A percentile compares a stretch with the other conserved stretches of the same genome.
phyloP scores from a whole-genome alignment of 2,329 filamentous ascomycete species.

The Ramichloridium luteum region DNA sequence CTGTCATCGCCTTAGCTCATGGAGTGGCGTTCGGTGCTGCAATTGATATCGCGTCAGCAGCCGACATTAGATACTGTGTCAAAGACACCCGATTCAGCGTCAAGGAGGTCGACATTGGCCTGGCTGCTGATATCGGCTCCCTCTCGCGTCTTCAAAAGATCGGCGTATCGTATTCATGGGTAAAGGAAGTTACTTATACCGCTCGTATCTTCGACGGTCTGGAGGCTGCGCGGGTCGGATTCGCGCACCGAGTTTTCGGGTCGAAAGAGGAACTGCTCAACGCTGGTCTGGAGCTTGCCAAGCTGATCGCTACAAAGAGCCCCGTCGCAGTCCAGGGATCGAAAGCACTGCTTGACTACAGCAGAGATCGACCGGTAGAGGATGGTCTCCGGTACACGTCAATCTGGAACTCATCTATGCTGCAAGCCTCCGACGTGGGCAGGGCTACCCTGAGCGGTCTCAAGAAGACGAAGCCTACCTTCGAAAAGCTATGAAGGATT shows the following conservation, averaged over 20 bases:
- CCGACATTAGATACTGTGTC: slow-evolving; percentile 56
- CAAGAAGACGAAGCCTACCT: slow-evolving; percentile 14
- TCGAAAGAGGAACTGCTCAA: slow-evolving; percentile 49
- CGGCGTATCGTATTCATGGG: slow-evolving; percentile 58
- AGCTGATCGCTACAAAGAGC: slow-evolving; percentile 62
- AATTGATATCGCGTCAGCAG: slow-evolving; percentile 55
- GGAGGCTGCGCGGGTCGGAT: slow-evolving; percentile 56
- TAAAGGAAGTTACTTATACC: slow-evolving; percentile 62
- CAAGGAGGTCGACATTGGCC: slow-evolving; percentile 71
- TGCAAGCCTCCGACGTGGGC: slow-evolving; percentile 14
- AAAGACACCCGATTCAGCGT: slow-evolving; percentile 51
- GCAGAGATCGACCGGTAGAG: slow-evolving; percentile 60
- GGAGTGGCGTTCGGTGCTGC: slow-evolving; percentile 65
- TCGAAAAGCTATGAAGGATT: slow-evolving; percentile 14
- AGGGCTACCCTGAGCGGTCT: slow-evolving; percentile 15
- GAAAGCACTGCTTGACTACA: slow-evolving; percentile 74
- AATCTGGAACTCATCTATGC: slow-evolving; percentile 15
- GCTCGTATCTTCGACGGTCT: slow-evolving; percentile 55
- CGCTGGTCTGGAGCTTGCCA: slow-evolving; percentile 51
- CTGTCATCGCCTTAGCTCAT: slow-evolving; percentile 69
- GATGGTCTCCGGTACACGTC: slow-evolving; percentile 34
- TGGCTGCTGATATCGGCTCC: slow-evolving; percentile 69
- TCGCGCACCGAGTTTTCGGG: slow-evolving; percentile 54
- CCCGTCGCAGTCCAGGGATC: slow-evolving; percentile 79
- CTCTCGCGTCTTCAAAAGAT: slow-evolving; percentile 60